Percentiles rank a stretch among this genome's conserved stretches.
These are phyloP conservation scores for Toxoplasma gondii DNA, from an alignment of 169 alveolate genomes.

Conservation along the genomic window DNA sequence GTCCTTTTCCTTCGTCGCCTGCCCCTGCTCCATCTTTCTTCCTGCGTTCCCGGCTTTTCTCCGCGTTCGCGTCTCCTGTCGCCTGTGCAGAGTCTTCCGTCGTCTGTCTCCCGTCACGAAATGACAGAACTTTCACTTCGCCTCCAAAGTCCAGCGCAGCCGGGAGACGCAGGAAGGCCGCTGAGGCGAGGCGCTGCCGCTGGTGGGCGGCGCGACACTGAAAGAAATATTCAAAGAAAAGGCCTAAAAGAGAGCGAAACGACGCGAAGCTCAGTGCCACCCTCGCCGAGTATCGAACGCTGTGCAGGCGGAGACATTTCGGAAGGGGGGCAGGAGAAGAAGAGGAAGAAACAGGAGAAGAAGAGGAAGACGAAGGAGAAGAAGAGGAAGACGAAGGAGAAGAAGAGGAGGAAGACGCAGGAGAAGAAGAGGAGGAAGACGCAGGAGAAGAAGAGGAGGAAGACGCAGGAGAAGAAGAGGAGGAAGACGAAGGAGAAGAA, in stretches of 20 bases:
- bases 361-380: no score
- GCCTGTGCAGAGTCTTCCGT: background rate
- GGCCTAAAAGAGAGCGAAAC: slow-evolving; percentile 42
- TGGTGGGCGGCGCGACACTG: slow-evolving; percentile 50
- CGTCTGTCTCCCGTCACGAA: background rate
- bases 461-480: background rate
- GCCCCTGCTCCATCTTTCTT: no score
- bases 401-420: background rate
- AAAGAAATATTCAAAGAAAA: slow-evolving; percentile 50
- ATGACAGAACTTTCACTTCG: background rate
- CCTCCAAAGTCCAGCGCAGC: background rate
- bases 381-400: no score
- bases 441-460: background rate
- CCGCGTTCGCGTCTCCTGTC: background rate
- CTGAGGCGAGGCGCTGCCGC: background rate
- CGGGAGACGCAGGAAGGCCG: background rate
- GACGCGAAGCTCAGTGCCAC: background rate
- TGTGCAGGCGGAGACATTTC: slow-evolving; percentile 33
- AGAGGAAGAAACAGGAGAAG: background rate
- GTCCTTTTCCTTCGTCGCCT: no score
- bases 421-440: background rate
- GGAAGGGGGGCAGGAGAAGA: slow-evolving; percentile 1
- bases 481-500: no score
- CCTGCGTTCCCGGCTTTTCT: no score
- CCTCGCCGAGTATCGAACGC: slow-evolving; percentile 42